These are phyloP conservation scores for Alternaria gaisen DNA, from an alignment of 2,329 filamentous ascomycete genomes.

Conservation along the genomic window DNA sequence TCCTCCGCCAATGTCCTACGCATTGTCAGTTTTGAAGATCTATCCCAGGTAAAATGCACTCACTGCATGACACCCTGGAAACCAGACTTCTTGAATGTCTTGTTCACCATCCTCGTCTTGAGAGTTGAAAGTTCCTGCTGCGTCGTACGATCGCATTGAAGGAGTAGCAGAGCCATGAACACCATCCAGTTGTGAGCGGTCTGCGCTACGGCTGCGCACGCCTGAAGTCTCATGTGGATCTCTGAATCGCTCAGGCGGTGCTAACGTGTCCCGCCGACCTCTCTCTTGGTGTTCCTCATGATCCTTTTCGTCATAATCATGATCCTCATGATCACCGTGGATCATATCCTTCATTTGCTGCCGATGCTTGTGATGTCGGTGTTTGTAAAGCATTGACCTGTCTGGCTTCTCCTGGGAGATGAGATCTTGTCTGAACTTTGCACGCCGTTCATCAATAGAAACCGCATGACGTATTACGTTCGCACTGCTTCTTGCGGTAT, in stretches of 20 bases:
- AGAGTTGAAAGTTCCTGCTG: constrained; percentile 31
- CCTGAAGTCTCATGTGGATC: constrained; percentile 48
- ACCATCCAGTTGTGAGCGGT: constrained; percentile 29
- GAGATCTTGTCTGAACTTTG: constrained; percentile 76
- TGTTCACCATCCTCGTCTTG: constrained; percentile 62
- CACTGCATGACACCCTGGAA: constrained; percentile 76
- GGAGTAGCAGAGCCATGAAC: constrained; percentile 28
- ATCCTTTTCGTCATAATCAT: constrained; percentile 22
- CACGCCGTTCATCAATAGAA: constrained; percentile 74
- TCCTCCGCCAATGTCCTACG: constrained; percentile 75
- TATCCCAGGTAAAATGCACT: constrained; percentile 11
- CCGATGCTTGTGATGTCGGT: constrained; percentile 35
- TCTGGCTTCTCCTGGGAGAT: constrained; percentile 59
- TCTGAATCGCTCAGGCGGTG: constrained; percentile 42
- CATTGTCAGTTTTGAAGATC: constrained; percentile 13
- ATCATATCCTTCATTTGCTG: constrained; percentile 23
- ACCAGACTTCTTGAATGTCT: constrained; percentile 83
- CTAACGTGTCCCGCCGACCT: constrained; percentile 36
- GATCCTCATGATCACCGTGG: constrained; percentile 24
- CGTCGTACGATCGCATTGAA: constrained; percentile 46
- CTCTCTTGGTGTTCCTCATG: constrained; percentile 16
- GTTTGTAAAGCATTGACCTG: constrained; percentile 39
- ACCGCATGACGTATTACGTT: constrained; percentile 73
- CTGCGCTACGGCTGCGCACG: constrained; percentile 43
- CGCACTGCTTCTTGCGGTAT: constrained; percentile 65